Base-by-base conservation (phyloP, 306 rosid genomes). In the Cicer chorassanicum region DNA sequence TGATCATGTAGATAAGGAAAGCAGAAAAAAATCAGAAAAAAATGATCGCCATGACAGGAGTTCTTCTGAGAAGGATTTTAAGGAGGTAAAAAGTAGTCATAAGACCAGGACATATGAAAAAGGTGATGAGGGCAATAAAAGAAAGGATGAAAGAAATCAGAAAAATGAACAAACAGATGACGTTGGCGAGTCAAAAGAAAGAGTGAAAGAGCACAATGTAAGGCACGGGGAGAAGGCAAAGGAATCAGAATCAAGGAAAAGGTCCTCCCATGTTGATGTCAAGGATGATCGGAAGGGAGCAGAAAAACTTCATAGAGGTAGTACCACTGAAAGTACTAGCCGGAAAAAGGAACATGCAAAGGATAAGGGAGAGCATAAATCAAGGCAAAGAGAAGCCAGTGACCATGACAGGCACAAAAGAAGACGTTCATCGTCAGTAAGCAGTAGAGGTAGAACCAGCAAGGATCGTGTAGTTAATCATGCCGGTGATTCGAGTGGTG, bases 371-470 rank as follows among this genome's bases (percentile, higher is more conserved):
- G 97, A 85, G 65, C 87, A 86, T 42, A 90, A 83, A 80, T 82
- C 86, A 41, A 90, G 93, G 79, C 88, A 77, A 49, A 94, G 84
- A 79, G 84, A 78, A 63, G 79, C 86, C 61, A 85, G 86, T 19
- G 87, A 89, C 45, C 72, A 86, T 53, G 90, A 88, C 77, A 86
- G 87, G 84, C 93, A 85, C 77, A 86, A 82, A 84, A 90, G 91
- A 76, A 75, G 87, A 53, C 88, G 89, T 48, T 92, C 96, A 38
- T 80, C 97, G 70, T 88, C 97, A 48, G 83, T 83, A 46, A 85
- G 89, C 80, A 87, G 91, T 72, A 86, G 93, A 81, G 92, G 90
- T 44, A 91, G 92, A 80, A 84, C 79, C 80, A 81, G 88, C 90
- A 84, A 83, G 83, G 90, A 85, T 68, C 82, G 66, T 78, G 45